Evolutionary conservation across 371 early-diverging fungal species (phyloP).

Genomic region (Entomophthora muscae): DNA sequence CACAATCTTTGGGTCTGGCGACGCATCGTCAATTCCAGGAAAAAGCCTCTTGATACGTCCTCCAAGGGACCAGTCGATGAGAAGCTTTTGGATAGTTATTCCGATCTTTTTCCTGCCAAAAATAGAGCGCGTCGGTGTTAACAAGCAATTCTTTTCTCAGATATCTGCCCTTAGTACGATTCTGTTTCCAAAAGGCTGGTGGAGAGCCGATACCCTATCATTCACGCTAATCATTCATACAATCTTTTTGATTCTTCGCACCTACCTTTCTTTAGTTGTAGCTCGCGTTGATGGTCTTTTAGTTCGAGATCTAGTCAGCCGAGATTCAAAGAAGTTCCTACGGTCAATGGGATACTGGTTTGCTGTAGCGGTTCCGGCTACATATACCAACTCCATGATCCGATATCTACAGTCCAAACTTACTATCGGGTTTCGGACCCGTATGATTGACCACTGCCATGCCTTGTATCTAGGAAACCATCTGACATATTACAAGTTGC

Average conservation of each 20-base stretch:
- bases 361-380: conserved; percentile 88
- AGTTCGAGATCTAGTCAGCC: conserved; percentile 72
- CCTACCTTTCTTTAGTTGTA: conserved; percentile 79
- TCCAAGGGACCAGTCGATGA: not conserved
- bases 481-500: conserved; percentile 64
- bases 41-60: not conserved
- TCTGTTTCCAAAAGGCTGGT: conserved; percentile 41
- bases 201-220: conserved; percentile 48
- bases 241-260: conserved; percentile 70
- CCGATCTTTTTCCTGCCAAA: conserved; percentile 11
- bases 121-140: conserved; percentile 33
- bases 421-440: conserved; percentile 70
- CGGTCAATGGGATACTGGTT: conserved; percentile 76
- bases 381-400: conserved; percentile 94
- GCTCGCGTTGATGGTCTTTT: conserved; percentile 87
- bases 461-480: conserved; percentile 53
- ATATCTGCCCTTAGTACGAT: conserved; percentile 45
- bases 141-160: conserved; percentile 47
- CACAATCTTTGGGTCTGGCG: not conserved
- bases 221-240: conserved; percentile 64
- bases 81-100: conserved; percentile 9
- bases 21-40: not conserved
- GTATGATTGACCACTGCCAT: conserved; percentile 61
- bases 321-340: conserved; percentile 21
- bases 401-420: conserved; percentile 82